These are phyloP conservation scores for Trametes elegans DNA, from an alignment of 768 basidiomycete species.

Conservation along the genomic window DNA sequence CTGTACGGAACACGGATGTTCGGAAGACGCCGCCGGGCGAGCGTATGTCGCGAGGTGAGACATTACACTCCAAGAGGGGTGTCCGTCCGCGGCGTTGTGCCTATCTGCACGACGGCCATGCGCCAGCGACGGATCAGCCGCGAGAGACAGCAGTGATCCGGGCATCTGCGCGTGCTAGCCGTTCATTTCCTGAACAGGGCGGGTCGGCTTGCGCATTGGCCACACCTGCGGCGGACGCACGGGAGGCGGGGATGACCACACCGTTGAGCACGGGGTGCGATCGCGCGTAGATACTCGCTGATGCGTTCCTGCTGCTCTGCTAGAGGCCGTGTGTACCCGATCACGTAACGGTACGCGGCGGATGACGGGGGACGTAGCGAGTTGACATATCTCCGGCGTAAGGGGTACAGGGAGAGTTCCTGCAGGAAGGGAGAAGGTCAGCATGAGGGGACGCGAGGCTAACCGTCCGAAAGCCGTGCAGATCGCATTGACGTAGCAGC, in stretches of 20 bases:
- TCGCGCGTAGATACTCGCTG: constrained; percentile 11
- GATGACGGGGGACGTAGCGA: neutral
- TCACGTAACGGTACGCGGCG: neutral
- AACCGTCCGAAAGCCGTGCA: constrained; percentile 6
- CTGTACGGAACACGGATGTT: too few relatives aligned
- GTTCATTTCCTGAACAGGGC: neutral
- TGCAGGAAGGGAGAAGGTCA: neutral
- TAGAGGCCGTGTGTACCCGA: neutral
- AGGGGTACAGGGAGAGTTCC: neutral
- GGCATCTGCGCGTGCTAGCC: neutral
- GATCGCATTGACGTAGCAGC: neutral
- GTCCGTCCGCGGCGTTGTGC: neutral
- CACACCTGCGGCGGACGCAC: neutral
- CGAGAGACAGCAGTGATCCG: neutral
- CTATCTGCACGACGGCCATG: neutral
- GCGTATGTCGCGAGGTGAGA: constrained; percentile 6
- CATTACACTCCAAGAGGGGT: constrained; percentile 2
- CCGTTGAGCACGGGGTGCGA: constrained; percentile 11
- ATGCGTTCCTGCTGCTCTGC: neutral
- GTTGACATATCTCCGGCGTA: constrained; percentile 4
- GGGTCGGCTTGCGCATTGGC: constrained; percentile 5
- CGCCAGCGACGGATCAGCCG: neutral
- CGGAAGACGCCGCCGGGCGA: neutral
- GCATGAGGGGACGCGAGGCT: neutral
- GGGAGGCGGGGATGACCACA: neutral